Evolutionary conservation across 2,329 filamentous ascomycete species (phyloP).

Genomic region (Sporothrix dimorphospora): DNA sequence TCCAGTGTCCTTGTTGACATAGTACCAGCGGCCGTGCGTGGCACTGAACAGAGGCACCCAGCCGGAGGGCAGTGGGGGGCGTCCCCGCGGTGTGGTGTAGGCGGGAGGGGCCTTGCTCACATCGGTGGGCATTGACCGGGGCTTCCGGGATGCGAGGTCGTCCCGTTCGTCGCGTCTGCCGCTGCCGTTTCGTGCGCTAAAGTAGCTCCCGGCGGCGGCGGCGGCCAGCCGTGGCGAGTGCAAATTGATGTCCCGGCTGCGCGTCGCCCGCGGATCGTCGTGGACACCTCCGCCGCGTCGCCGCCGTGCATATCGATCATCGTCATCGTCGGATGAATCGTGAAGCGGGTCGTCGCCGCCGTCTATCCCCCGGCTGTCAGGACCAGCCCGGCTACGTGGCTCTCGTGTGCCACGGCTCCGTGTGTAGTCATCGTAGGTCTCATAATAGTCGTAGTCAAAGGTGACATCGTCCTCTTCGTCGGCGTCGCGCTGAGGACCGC

Average conservation of each 20-base stretch:
- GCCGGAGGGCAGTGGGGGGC: conserved; percentile 54
- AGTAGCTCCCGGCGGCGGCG: background rate
- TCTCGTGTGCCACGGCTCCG: background rate
- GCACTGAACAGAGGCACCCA: conserved; percentile 62
- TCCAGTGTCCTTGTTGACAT: conserved; percentile 58
- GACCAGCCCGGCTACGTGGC: background rate
- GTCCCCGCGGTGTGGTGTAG: conserved; percentile 39
- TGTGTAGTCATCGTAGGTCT: conserved; percentile 1
- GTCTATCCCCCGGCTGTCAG: background rate
- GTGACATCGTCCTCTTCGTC: conserved; percentile 7
- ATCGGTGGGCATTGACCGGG: background rate
- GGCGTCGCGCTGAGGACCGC: conserved; percentile 17
- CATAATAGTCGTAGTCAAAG: conserved; percentile 24
- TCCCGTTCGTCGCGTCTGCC: background rate
- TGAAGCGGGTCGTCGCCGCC: background rate
- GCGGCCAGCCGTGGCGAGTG: conserved; percentile 2
- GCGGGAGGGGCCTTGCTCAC: background rate
- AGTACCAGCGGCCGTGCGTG: conserved; percentile 58
- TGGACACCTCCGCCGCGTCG: background rate
- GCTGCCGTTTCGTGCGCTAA: background rate
- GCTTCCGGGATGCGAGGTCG: background rate
- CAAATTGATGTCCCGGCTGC: background rate
- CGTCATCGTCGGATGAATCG: conserved; percentile 2
- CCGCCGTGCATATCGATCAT: background rate
- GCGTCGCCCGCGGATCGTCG: background rate